Evolutionary conservation across 176 grass and related monocot genomes (phyloP).

Genomic region (Melocanna baccifera): DNA sequence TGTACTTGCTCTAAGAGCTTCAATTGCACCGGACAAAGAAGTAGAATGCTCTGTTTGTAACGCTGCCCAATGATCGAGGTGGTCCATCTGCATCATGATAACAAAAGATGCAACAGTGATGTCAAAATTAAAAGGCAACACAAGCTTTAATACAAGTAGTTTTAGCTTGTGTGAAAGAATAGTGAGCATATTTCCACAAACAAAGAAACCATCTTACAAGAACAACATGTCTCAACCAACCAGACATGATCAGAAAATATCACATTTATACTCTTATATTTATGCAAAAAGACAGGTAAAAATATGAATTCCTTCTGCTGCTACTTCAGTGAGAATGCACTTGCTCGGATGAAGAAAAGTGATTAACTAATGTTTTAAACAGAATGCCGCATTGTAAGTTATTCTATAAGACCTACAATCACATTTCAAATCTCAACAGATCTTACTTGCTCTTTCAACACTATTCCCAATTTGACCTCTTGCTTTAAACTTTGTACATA

Average conservation of each 20-base stretch:
- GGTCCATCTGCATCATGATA: conserved; percentile 61
- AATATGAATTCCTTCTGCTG: not conserved
- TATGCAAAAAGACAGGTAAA: not conserved
- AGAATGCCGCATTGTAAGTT: conserved; percentile 18
- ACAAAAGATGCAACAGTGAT: conserved; percentile 29
- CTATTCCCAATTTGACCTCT: conserved; percentile 57
- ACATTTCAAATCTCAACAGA: conserved; percentile 14
- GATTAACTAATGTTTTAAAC: conserved; percentile 4
- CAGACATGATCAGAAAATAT: not conserved
- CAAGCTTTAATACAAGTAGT: not conserved
- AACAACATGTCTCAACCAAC: conserved; percentile 9
- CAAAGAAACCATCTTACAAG: not conserved
- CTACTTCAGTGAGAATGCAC: not conserved
- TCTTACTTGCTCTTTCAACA: conserved; percentile 86
- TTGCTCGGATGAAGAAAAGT: not conserved
- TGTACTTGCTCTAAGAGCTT: conserved; percentile 87
- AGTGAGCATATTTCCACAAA: not conserved
- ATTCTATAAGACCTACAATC: not conserved
- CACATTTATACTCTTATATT: not conserved
- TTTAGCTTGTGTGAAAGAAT: not conserved
- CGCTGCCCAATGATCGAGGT: conserved; percentile 62
- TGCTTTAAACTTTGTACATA: conserved; percentile 57
- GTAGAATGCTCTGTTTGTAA: conserved; percentile 62
- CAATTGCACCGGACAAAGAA: conserved; percentile 66
- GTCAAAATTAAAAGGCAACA: not conserved